phyloP scores from a whole-genome alignment of 495 filamentous ascomycete genomes.

The Talaromyces nanjingensis region DNA sequence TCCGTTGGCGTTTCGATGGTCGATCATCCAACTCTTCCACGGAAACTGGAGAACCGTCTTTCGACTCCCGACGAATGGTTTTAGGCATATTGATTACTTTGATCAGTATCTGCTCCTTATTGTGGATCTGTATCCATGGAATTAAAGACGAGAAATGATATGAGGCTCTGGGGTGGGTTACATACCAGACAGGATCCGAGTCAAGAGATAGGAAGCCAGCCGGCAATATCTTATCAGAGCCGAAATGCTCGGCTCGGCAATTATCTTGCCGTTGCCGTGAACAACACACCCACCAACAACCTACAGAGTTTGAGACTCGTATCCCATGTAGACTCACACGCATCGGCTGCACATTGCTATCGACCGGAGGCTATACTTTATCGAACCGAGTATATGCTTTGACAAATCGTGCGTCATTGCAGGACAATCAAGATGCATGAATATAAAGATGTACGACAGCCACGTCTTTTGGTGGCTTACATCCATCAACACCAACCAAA shows the following conservation, averaged over 20 bases:
- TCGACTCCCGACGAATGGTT: not conserved
- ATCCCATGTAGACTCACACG: not conserved
- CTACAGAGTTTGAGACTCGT: not conserved
- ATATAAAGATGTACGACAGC: not conserved
- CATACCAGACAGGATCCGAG: not conserved
- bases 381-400: not conserved
- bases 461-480: not conserved
- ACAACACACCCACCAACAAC: not conserved
- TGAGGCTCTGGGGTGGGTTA: not conserved
- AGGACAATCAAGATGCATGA: not conserved
- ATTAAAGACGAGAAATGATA: not conserved
- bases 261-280: not conserved
- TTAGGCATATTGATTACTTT: not conserved
- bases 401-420: not conserved
- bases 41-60: not conserved
- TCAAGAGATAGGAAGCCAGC: not conserved
- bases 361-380: not conserved
- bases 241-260: not conserved
- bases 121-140: not conserved
- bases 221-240: not conserved
- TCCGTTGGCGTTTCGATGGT: constrained; percentile 3
- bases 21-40: constrained; percentile 2
- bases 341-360: not conserved
- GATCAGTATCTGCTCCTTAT: not conserved
- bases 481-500: not conserved